Conservation (phyloP, 768 basidiomycete species). For the Kwoniella dendrophila region DNA sequence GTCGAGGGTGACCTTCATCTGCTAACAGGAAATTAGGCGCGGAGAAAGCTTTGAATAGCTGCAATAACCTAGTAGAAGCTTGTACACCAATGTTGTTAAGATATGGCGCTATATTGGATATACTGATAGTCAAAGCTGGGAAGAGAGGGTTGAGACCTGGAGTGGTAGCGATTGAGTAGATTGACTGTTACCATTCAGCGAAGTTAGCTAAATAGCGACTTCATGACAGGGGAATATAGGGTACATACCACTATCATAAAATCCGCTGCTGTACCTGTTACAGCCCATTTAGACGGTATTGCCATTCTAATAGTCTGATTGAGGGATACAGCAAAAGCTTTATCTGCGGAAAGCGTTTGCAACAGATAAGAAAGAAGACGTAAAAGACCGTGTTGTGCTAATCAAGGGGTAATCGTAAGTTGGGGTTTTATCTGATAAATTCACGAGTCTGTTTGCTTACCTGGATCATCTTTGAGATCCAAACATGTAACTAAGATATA, state of each 20-base stretch:
- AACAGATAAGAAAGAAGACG: constrained; percentile 87
- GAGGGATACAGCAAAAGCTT: constrained; percentile 71
- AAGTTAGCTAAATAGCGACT: not conserved
- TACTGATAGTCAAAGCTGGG: constrained; percentile 84
- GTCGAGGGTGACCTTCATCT: constrained; percentile 91
- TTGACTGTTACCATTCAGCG: no score
- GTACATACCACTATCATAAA: constrained; percentile 78
- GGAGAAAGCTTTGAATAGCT: constrained; percentile 88
- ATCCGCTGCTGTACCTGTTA: constrained; percentile 74
- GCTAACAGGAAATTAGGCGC: constrained; percentile 84
- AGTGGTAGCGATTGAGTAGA: no score
- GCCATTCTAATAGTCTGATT: constrained; percentile 64
- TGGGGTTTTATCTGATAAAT: not conserved
- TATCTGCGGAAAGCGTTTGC: constrained; percentile 85
- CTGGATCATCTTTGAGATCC: constrained; percentile 90
- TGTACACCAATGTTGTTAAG: constrained; percentile 78
- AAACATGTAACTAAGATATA: constrained; percentile 79
- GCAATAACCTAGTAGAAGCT: constrained; percentile 78
- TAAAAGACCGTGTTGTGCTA: constrained; percentile 89
- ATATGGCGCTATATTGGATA: constrained; percentile 86
- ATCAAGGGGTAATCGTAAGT: constrained; percentile 11
- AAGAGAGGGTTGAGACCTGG: constrained; percentile 85
- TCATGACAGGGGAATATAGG: constrained; percentile 1
- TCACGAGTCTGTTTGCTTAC: constrained; percentile 60
- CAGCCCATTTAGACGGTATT: constrained; percentile 75